Conservation (phyloP, 164 flowering plant genomes). For the Chloranthus sessilifolius region DNA sequence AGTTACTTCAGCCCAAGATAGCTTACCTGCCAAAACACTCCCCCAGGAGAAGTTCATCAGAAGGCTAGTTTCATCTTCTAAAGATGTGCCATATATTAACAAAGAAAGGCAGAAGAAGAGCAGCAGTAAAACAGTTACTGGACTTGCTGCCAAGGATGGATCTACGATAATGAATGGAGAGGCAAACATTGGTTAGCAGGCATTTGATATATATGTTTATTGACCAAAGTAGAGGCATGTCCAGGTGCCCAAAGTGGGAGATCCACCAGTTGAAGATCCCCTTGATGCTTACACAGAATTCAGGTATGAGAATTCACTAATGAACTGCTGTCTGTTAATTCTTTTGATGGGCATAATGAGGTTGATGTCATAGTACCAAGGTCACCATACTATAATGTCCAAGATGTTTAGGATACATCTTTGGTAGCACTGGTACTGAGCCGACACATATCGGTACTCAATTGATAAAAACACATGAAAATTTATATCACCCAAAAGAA, state of each 20-base stretch:
- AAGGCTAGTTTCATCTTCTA: slow-evolving; percentile 29
- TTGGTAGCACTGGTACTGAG: too few relatives aligned
- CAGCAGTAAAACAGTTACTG: slow-evolving; percentile 28
- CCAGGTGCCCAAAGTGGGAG: background rate
- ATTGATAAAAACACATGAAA: too few relatives aligned
- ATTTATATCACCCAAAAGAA: too few relatives aligned
- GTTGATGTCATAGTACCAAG: too few relatives aligned
- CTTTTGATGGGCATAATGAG: too few relatives aligned
- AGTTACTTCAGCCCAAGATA: slow-evolving; percentile 20
- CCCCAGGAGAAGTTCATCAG: slow-evolving; percentile 28
- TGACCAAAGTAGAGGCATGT: background rate
- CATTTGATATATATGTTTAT: background rate
- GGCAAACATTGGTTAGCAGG: slow-evolving; percentile 39
- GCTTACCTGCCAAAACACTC: slow-evolving; percentile 2
- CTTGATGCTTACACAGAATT: background rate
- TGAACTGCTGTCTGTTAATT: too few relatives aligned
- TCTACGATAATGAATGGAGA: slow-evolving; percentile 57
- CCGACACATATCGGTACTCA: too few relatives aligned
- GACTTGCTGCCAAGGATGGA: slow-evolving; percentile 26
- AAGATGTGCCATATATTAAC: slow-evolving; percentile 24
- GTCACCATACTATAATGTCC: too few relatives aligned
- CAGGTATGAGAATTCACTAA: slow-evolving; percentile 4
- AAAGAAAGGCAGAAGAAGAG: slow-evolving; percentile 48
- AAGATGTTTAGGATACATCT: too few relatives aligned
- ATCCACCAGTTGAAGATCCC: background rate